These are phyloP conservation scores for Claviceps capensis DNA, from an alignment of 2,329 filamentous ascomycete species.

Conservation along the genomic window DNA sequence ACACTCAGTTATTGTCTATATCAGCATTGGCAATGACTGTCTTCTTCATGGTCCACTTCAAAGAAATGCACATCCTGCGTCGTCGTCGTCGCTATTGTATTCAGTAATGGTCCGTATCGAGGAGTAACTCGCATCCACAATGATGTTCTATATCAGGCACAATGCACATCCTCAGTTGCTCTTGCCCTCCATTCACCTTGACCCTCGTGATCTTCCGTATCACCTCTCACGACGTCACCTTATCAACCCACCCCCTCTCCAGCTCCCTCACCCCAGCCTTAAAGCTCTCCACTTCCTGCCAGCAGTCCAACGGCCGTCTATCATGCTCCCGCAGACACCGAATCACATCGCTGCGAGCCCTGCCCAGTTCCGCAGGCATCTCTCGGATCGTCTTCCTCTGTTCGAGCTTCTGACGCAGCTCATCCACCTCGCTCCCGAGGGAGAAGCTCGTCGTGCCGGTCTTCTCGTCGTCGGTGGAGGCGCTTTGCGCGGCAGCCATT, in stretches of 20 bases:
- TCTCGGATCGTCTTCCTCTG: slow-evolving; percentile 51
- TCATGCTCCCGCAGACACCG: slow-evolving; percentile 75
- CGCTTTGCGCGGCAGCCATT: slow-evolving; percentile 32
- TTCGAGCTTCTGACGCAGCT: slow-evolving; percentile 45
- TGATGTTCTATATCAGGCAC: too few species aligned
- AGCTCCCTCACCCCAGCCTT: slow-evolving; percentile 77
- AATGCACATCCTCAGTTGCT: too few species aligned
- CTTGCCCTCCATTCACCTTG: background rate
- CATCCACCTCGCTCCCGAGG: slow-evolving; percentile 46
- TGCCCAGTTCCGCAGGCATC: slow-evolving; percentile 58
- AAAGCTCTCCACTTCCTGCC: slow-evolving; percentile 82
- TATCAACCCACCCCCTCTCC: slow-evolving; percentile 80
- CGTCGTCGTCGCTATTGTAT: too few species aligned
- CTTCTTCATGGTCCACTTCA: too few species aligned
- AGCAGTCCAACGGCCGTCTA: slow-evolving; percentile 82
- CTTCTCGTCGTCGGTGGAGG: slow-evolving; percentile 13
- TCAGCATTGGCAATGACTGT: too few species aligned
- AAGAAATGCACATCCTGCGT: too few species aligned
- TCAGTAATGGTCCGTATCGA: too few species aligned
- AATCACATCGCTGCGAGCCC: slow-evolving; percentile 62
- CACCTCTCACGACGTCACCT: slow-evolving; percentile 39
- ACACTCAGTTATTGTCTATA: too few species aligned
- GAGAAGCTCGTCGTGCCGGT: slow-evolving; percentile 24
- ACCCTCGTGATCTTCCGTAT: background rate
- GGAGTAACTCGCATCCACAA: too few species aligned